These are phyloP conservation scores for Phytophthora agathidicida DNA, from an alignment of 352 stramenopile species.

Conservation along the genomic window DNA sequence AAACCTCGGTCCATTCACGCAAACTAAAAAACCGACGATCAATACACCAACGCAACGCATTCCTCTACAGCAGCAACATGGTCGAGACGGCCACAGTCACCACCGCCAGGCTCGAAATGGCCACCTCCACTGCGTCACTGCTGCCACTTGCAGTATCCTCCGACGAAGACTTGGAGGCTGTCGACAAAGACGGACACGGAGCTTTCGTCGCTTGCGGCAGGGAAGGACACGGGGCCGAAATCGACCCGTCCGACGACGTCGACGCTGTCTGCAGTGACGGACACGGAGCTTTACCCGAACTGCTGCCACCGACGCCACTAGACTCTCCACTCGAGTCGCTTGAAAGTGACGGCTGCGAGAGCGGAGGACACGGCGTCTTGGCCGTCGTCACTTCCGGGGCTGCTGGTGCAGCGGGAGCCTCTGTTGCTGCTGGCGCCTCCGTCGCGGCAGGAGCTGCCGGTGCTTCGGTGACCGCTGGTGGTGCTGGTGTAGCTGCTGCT, in stretches of 20 bases:
- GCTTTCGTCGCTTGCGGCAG: constrained; percentile 18
- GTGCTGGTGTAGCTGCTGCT: not conserved
- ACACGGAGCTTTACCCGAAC: constrained; percentile 30
- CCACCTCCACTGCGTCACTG: constrained; percentile 2
- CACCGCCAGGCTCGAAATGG: constrained; percentile 13
- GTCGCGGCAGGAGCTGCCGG: not conserved
- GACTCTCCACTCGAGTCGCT: constrained; percentile 23
- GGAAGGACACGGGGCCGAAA: constrained; percentile 20
- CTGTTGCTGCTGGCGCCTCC: constrained; percentile 10
- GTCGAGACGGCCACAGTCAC: constrained; percentile 13
- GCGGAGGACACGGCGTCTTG: constrained; percentile 39
- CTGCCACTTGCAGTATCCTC: constrained; percentile 26
- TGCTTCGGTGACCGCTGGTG: not conserved
- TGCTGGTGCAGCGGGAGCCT: constrained; percentile 4
- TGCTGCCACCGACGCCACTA: constrained; percentile 10
- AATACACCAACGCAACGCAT: constrained; percentile 20
- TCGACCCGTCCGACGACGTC: constrained; percentile 33
- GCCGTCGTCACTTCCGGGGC: not conserved
- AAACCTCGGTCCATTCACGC: constrained; percentile 24
- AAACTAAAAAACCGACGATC: constrained; percentile 11
- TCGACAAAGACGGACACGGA: constrained; percentile 27
- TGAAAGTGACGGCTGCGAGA: constrained; percentile 29
- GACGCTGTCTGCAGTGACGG: constrained; percentile 35
- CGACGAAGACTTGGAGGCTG: constrained; percentile 29
- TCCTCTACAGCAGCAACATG: constrained; percentile 33